These are phyloP conservation scores for Trichoderma simmonsii DNA, from an alignment of 2,329 filamentous ascomycete genomes.

Conservation along the genomic window DNA sequence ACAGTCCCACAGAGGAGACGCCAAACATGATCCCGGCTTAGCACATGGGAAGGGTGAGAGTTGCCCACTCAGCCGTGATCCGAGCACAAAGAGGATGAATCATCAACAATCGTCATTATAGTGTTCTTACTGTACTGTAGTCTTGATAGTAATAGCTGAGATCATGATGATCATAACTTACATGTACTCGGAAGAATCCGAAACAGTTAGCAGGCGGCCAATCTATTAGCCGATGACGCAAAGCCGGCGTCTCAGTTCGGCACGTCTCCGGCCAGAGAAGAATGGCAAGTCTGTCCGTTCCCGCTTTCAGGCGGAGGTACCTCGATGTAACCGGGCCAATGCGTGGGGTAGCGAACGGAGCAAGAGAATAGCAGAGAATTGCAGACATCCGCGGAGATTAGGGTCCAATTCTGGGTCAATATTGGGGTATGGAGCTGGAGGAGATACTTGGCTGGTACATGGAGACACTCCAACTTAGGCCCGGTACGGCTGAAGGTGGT, in stretches of 20 bases:
- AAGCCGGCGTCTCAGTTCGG: not conserved
- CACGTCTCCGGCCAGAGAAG: not conserved
- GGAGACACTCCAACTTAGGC: not conserved
- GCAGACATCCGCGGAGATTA: not conserved
- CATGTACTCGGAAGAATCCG: not conserved
- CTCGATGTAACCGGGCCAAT: not conserved
- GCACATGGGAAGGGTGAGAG: not conserved
- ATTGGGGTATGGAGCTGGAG: not conserved
- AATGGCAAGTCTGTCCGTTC: constrained; percentile 15
- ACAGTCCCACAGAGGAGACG: not conserved
- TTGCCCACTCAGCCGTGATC: not conserved
- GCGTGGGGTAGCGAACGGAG: not conserved
- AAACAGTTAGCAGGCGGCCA: not conserved
- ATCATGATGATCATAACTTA: not conserved
- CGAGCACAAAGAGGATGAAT: not conserved
- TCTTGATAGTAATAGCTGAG: not conserved
- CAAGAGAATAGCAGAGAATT: not conserved
- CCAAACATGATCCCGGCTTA: not conserved
- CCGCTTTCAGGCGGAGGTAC: not conserved
- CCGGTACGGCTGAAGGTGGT: not conserved
- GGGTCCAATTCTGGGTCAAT: not conserved
- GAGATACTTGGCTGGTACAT: not conserved
- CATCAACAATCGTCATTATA: not conserved
- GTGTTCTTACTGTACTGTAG: not conserved
- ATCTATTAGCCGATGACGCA: constrained; percentile 4